phyloP scores from a whole-genome alignment of 768 basidiomycete genomes.

The Boletellus sp. region DNA sequence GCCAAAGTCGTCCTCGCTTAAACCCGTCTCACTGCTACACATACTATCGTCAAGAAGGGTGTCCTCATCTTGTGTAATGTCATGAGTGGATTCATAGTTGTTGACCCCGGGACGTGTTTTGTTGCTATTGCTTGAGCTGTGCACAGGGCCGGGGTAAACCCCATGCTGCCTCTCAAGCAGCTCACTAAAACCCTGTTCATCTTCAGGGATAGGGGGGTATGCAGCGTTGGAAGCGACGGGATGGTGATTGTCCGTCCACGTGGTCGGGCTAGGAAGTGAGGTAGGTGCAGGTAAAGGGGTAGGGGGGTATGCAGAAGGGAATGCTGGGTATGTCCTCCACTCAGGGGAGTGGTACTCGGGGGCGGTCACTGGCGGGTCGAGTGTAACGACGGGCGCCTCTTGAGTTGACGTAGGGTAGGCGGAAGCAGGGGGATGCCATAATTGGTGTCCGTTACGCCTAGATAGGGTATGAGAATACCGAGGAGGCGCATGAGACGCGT shows the following conservation, averaged over 20 bases:
- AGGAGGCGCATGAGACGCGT: constrained; percentile 17
- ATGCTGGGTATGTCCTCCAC: constrained; percentile 70
- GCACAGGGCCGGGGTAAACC: constrained; percentile 55
- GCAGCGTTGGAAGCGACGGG: constrained; percentile 7
- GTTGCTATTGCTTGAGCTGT: constrained; percentile 57
- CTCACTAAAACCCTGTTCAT: constrained; percentile 61
- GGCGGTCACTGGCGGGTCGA: constrained; percentile 23
- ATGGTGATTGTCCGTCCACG: constrained; percentile 1
- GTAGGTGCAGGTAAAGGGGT: constrained; percentile 51
- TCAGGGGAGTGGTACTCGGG: constrained; percentile 47
- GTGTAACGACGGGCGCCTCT: constrained; percentile 9
- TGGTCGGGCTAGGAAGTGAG: constrained; percentile 26
- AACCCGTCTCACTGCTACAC: constrained; percentile 22
- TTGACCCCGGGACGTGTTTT: constrained; percentile 40
- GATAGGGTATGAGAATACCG: constrained; percentile 23
- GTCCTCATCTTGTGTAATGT: constrained; percentile 17
- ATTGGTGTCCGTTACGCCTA: constrained; percentile 35
- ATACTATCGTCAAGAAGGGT: constrained; percentile 23
- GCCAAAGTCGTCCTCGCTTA: constrained; percentile 56
- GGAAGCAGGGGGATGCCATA: constrained; percentile 61
- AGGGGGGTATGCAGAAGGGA: constrained; percentile 75
- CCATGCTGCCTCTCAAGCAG: constrained; percentile 67
- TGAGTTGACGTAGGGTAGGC: constrained; percentile 29
- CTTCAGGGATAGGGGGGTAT: constrained; percentile 38
- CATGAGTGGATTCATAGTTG: constrained; percentile 1